Base-by-base conservation (phyloP, 352 stramenopile species). In the Phytophthora megakarya region DNA sequence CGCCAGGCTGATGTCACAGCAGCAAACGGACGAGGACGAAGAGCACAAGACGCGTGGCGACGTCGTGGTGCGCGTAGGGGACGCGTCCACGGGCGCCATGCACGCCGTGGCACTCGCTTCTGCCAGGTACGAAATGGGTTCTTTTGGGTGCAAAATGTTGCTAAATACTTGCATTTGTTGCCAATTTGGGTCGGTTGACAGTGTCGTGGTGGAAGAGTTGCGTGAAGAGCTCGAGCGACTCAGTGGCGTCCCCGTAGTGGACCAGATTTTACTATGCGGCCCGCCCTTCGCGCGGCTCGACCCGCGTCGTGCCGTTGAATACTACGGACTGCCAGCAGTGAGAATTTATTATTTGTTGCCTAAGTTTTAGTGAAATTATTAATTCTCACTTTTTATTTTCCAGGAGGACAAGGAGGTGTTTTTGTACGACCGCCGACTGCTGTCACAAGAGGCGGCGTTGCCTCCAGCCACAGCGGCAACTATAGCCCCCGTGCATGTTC, bases 211-310 rank as follows among this genome's bases (percentile, higher is more conserved):
- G 1, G 80, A 90, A 22, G 80, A 92, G 60, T 52, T 96, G 16
- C 78, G 84, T 15, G 77, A 92, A 11, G 80, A 86, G 43, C 62
- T 96, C 23, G 72, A 72, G 16, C 45, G 73, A 45, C 60, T 65
- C 44, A 93, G 82, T 33, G 80, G 80, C 33, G 79, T 96, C 28
- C 81, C 88, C 1, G 47, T 50, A 13, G 59, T 60, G 16, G 88
- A 96, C 39, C 88, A 96, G 70, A 96, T 96, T 67, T 45, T 96
- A 38, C 65, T 96, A 4, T 76, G 82, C 39, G 88, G 88, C 0
- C 88, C 88, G 42, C 88, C 88, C 13, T 96, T 89, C 44, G 75
- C 81, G 16, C 81, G 84, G 0, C 61, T 96, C 30, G 88, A 96
- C 42, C 84, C 88, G 32, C 75, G 78, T 21, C 87, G 86, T 32